A percentile compares a stretch with the other conserved stretches of the same genome.
Conservation (phyloP, 352 stramenopile species). For the Phytopythium delawarense region DNA sequence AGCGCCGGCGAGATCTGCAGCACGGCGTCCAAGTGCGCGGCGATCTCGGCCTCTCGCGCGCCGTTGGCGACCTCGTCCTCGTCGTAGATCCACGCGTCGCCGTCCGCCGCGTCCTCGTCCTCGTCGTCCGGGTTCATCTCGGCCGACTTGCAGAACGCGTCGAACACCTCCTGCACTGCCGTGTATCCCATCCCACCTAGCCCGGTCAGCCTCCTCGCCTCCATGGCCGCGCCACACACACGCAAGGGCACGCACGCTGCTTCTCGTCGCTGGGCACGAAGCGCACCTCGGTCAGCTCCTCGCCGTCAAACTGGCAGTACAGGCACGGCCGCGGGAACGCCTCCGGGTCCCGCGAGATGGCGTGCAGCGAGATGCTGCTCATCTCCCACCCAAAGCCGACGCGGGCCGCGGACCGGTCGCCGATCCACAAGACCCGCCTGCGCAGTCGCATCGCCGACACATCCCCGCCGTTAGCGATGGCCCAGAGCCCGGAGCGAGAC, state of each 20-base stretch:
- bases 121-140: conserved; percentile 82
- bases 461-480: no score
- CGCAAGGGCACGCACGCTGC: conserved; percentile 34
- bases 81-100: conserved; percentile 80
- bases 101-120: conserved; percentile 34
- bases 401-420: conserved; percentile 19
- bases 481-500: not conserved
- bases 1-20: conserved; percentile 53
- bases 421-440: conserved; percentile 67
- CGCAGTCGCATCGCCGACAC: no score
- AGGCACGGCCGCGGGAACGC: conserved; percentile 68
- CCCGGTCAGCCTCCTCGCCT: conserved; percentile 3
- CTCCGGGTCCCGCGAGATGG: conserved; percentile 62
- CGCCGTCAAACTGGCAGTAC: conserved; percentile 77
- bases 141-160: conserved; percentile 72
- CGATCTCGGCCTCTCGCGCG: conserved; percentile 53
- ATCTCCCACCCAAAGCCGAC: conserved; percentile 79
- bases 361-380: conserved; percentile 61
- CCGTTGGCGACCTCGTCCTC: conserved; percentile 68
- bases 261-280: conserved; percentile 69
- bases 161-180: conserved; percentile 69
- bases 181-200: not conserved
- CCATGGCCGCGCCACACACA: not conserved
- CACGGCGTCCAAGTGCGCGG: conserved; percentile 67
- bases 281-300: conserved; percentile 68